Percentiles rank a stretch among this genome's conserved stretches.
These are phyloP conservation scores for Neonectria neomacrospora DNA, from an alignment of 2,329 filamentous ascomycete species.

Conservation along the genomic window DNA sequence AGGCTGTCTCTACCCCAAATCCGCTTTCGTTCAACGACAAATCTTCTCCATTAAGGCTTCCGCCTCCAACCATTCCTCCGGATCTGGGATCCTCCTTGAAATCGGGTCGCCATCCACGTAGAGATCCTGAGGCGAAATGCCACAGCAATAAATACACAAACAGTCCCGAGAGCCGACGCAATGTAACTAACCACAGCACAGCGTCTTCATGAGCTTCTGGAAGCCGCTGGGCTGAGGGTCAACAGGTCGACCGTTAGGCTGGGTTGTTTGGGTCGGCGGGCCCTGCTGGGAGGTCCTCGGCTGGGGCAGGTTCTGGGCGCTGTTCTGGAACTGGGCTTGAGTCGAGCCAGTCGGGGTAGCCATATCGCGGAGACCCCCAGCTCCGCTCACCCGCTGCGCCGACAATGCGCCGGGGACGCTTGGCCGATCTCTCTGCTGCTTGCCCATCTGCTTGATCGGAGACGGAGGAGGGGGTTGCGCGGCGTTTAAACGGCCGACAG, in stretches of 20 bases:
- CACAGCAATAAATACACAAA: slow-evolving; percentile 46
- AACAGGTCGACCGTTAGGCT: slow-evolving; percentile 65
- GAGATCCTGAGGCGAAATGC: slow-evolving; percentile 39
- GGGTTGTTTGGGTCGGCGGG: slow-evolving; percentile 65
- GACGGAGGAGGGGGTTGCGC: slow-evolving; percentile 89
- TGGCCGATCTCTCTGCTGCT: slow-evolving; percentile 79
- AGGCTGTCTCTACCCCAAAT: slow-evolving; percentile 14
- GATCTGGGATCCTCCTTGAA: slow-evolving; percentile 17
- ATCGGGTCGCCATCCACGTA: slow-evolving; percentile 26
- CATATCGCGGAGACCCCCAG: slow-evolving; percentile 78
- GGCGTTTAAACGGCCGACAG: slow-evolving; percentile 91
- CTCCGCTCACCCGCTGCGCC: slow-evolving; percentile 80
- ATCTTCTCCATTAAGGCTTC: slow-evolving; percentile 1
- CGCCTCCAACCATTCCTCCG: slow-evolving; percentile 3
- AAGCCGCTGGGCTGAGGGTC: slow-evolving; percentile 83
- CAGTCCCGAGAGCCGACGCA: slow-evolving; percentile 42
- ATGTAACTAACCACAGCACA: slow-evolving; percentile 82
- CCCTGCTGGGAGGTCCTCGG: slow-evolving; percentile 71
- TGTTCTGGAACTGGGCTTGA: slow-evolving; percentile 96
- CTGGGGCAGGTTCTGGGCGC: slow-evolving; percentile 84
- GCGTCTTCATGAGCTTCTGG: slow-evolving; percentile 91
- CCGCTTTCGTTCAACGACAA: slow-evolving; percentile 11
- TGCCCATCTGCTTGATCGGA: slow-evolving; percentile 83
- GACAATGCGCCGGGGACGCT: slow-evolving; percentile 79
- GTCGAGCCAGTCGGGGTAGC: slow-evolving; percentile 89